Evolutionary conservation across 106 monocot genomes (phyloP).

Genomic region (Dioscorea alata): DNA sequence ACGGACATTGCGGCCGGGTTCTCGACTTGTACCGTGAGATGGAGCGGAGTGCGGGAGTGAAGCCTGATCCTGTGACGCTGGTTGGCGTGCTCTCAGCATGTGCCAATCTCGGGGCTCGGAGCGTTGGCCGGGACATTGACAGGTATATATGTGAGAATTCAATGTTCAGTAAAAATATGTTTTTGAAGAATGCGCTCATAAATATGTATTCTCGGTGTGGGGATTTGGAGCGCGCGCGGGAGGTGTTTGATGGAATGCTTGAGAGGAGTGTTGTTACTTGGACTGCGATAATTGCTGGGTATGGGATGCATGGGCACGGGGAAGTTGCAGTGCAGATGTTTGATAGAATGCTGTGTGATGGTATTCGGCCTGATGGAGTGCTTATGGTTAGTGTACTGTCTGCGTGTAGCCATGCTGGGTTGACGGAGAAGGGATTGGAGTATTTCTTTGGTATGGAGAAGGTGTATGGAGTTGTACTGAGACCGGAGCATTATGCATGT

Average conservation of each 20-base stretch:
- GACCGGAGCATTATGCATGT: slow-evolving; percentile 66
- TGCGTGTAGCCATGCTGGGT: slow-evolving; percentile 71
- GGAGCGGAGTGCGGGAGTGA: slow-evolving; percentile 3
- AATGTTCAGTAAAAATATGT: slow-evolving; percentile 18
- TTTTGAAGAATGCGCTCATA: slow-evolving; percentile 54
- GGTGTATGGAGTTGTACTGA: slow-evolving; percentile 20
- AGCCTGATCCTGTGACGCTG: slow-evolving; percentile 60
- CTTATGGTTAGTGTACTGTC: slow-evolving; percentile 61
- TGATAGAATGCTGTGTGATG: slow-evolving; percentile 32
- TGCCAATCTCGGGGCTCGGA: slow-evolving; percentile 48
- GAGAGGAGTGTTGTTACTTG: slow-evolving; percentile 58
- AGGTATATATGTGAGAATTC: background rate
- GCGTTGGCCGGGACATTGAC: slow-evolving; percentile 41
- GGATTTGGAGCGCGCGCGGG: slow-evolving; percentile 28
- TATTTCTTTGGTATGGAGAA: slow-evolving; percentile 47
- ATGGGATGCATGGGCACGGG: slow-evolving; percentile 62
- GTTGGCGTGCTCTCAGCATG: slow-evolving; percentile 63
- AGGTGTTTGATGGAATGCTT: slow-evolving; percentile 52
- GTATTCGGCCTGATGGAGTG: slow-evolving; percentile 53
- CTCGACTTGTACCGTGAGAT: slow-evolving; percentile 43
- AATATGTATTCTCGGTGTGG: slow-evolving; percentile 75
- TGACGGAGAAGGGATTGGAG: slow-evolving; percentile 38
- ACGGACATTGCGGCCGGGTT: slow-evolving; percentile 38
- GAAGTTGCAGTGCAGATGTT: slow-evolving; percentile 36
- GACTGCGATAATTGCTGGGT: slow-evolving; percentile 63